Evolutionary conservation across 1,284 basidiomycete genomes (phyloP).

Genomic region (Pholiota adiposa): DNA sequence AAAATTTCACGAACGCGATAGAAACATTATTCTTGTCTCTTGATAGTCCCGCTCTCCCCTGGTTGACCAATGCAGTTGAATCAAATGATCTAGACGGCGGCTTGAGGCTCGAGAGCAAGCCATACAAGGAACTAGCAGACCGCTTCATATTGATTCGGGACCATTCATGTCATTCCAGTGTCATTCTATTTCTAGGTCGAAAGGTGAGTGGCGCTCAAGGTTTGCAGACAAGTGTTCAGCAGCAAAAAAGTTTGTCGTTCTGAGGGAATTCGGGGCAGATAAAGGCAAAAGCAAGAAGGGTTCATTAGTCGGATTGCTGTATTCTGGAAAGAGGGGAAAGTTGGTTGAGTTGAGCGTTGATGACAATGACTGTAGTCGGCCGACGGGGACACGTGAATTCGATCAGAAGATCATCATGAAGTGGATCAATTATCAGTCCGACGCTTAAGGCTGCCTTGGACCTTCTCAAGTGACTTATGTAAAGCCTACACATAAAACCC

Average conservation of each 20-base stretch:
- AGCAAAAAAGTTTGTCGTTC: background rate
- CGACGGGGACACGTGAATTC: constrained; percentile 32
- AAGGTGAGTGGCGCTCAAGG: background rate
- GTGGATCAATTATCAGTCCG: constrained; percentile 19
- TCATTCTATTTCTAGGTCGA: background rate
- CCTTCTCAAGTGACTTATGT: constrained; percentile 26
- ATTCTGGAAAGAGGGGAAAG: background rate
- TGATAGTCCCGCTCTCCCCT: background rate
- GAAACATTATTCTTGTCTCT: background rate
- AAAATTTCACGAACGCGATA: background rate
- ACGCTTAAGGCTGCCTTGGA: constrained; percentile 9
- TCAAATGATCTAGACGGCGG: background rate
- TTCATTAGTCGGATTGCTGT: constrained; percentile 8
- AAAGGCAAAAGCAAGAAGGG: background rate
- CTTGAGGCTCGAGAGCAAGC: background rate
- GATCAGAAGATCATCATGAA: constrained; percentile 32
- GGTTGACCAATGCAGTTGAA: too few relatives aligned
- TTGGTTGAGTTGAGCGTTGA: background rate
- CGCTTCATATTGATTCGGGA: background rate
- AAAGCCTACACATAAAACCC: constrained; percentile 17
- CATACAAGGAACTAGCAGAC: constrained; percentile 1
- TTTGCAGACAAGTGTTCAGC: background rate
- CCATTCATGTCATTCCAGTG: background rate
- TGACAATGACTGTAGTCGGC: constrained; percentile 19
- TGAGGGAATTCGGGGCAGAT: background rate